Evolutionary conservation across 1,284 basidiomycete genomes (phyloP), one percentile per base, ranked within the genome.

Genomic region (Irpex lacteus): DNA sequence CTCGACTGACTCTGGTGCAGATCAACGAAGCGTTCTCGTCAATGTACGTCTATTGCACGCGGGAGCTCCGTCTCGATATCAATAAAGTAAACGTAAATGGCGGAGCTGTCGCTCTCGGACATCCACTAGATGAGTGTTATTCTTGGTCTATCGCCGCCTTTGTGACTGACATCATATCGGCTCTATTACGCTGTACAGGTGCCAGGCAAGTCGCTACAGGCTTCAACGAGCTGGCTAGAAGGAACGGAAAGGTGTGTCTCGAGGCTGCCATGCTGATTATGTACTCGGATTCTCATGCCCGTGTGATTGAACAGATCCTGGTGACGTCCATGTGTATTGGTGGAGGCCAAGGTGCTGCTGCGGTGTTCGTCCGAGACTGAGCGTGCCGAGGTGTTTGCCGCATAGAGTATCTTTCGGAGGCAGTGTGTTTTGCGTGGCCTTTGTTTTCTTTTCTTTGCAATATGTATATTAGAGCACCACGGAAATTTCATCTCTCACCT

Each of bases 1-100:
- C 8, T 11, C 2, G 40, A 44, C 8, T 44, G 15, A 44, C 3
- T 11, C 5, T 44, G 15, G 13, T 21, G 9, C 62, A 93, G 90
- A 90, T 95, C 72, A 98, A 98, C 77, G 95, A 98, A 75, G 94
- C 94, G 0, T 96, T 96, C 70, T 92, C 94, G 7, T 95, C 92
- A 0, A 93, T 95, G 80, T 92, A 87, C 61, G 86, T 95, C 19
- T 95, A 97, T 77, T 89, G 87, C 60, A 80, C 95, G 55, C 86
- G 90, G 67, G 81, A 88, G 71, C 83, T 98, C 38, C 83, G 83
- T 36, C 79, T 98, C n/a, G 82, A 87, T 68, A 77, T 80, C 36
- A 83, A 85, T 60, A 88, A 92, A 80, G 90, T 96, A 57, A 96
- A 97, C 72, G 91, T 95, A 11, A 92, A 94, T 69, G 95, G 95